These are phyloP conservation scores for Podaxis pistillaris DNA, from an alignment of 768 basidiomycete genomes.

Conservation along the genomic window DNA sequence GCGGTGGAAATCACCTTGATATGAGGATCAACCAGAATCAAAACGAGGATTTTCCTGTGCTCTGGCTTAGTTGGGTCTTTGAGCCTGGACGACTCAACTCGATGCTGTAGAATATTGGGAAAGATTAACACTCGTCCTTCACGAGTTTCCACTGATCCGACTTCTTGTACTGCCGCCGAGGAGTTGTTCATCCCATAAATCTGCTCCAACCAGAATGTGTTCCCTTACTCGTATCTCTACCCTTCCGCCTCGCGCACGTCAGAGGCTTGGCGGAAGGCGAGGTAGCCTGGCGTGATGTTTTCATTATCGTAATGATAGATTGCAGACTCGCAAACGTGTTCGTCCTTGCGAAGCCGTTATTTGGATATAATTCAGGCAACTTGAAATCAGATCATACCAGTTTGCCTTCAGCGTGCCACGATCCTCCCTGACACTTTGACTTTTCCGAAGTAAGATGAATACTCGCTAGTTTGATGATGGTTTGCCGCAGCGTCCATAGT, in stretches of 20 bases:
- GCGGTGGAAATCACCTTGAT: slow-evolving; percentile 23
- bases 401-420: slow-evolving; percentile 18
- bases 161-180: slow-evolving; percentile 18
- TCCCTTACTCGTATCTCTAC: slow-evolving; percentile 19
- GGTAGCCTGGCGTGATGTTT: slow-evolving; percentile 15
- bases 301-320: slow-evolving; percentile 18
- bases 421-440: slow-evolving; percentile 20
- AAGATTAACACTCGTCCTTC: slow-evolving; percentile 29
- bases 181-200: slow-evolving; percentile 21
- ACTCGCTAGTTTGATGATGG: slow-evolving; percentile 21
- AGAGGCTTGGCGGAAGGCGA: slow-evolving; percentile 18
- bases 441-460: slow-evolving; percentile 21
- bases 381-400: not conserved
- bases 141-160: slow-evolving; percentile 27
- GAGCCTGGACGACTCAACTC: slow-evolving; percentile 32
- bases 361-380: not conserved
- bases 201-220: slow-evolving; percentile 22
- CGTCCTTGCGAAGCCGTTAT: slow-evolving; percentile 14
- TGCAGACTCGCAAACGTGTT: slow-evolving; percentile 20
- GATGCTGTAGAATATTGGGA: slow-evolving; percentile 38
- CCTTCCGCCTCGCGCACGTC: not conserved
- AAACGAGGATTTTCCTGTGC: slow-evolving; percentile 37
- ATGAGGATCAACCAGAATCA: slow-evolving; percentile 37
- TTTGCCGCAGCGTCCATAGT: slow-evolving; percentile 12
- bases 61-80: slow-evolving; percentile 33